Evolutionary conservation across 2,329 filamentous ascomycete species (phyloP).

Genomic region (Phyllosticta citriasiana): DNA sequence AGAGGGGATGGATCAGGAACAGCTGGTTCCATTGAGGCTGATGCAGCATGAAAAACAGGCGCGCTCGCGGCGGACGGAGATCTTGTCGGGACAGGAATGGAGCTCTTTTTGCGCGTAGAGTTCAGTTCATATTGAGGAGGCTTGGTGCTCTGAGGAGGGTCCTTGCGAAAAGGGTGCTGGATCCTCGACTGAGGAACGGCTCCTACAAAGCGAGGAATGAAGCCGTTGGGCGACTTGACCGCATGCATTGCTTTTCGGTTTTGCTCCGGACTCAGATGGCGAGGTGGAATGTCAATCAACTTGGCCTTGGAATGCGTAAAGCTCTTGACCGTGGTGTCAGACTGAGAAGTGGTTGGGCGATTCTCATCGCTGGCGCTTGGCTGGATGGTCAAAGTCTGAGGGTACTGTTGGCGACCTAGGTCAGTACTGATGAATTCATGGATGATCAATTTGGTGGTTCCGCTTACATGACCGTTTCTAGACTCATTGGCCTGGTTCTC

Average conservation of each 20-base stretch:
- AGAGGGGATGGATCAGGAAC: neutral
- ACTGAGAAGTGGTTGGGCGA: neutral
- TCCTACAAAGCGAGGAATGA: conserved; percentile 1
- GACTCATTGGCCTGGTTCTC: neutral
- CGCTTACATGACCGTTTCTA: neutral
- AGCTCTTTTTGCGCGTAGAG: conserved; percentile 2
- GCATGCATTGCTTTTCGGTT: neutral
- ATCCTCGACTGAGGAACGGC: neutral
- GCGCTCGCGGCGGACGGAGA: neutral
- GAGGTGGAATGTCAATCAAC: conserved; percentile 1
- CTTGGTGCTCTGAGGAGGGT: neutral
- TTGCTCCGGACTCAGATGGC: neutral
- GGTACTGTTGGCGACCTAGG: neutral
- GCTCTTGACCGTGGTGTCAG: neutral
- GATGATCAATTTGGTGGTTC: neutral
- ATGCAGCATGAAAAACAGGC: neutral
- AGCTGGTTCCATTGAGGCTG: neutral
- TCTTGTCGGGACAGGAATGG: neutral
- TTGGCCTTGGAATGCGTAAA: neutral
- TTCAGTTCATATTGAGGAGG: neutral
- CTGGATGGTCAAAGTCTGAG: neutral
- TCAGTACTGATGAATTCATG: neutral
- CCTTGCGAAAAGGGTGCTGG: neutral
- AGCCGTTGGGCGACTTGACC: neutral
- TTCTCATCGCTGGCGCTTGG: neutral